phyloP scores from a whole-genome alignment of 78 protist genomes.

The Protostelium mycophagum region DNA sequence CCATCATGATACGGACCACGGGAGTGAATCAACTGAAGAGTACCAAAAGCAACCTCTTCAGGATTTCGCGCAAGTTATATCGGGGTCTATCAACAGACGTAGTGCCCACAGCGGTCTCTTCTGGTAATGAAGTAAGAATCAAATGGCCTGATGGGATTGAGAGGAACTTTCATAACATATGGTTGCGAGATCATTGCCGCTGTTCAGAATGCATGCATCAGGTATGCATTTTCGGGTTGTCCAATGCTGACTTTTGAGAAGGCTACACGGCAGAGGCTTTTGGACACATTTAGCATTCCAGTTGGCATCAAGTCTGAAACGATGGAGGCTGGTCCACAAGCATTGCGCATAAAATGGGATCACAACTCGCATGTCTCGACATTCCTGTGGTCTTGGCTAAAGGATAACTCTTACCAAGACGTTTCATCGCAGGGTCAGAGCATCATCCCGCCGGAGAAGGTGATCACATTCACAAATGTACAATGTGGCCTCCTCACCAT shows the following conservation, averaged over 20 bases:
- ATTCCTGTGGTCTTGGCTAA: not conserved
- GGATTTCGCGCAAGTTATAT: too few relatives aligned
- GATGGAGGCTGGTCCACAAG: not conserved
- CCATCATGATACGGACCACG: too few relatives aligned
- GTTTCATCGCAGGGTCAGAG: not conserved
- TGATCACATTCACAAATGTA: not conserved
- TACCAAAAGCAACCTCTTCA: too few relatives aligned
- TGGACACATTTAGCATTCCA: not conserved
- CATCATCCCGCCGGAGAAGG: not conserved
- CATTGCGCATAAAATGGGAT: not conserved
- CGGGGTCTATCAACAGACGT: too few relatives aligned
- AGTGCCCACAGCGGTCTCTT: too few relatives aligned
- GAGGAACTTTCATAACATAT: not conserved
- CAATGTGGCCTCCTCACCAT: not conserved
- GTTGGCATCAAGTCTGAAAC: not conserved
- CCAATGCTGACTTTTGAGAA: not conserved
- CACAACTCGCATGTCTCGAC: not conserved
- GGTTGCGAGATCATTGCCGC: not conserved
- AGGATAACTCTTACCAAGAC: not conserved
- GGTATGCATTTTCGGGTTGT: not conserved
- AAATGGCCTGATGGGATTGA: not conserved
- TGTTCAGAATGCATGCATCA: not conserved
- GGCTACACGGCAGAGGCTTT: not conserved
- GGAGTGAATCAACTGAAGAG: too few relatives aligned
- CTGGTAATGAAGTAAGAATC: too few relatives aligned